phyloP scores from a whole-genome alignment of 768 basidiomycete species.

The Tulasnella sp. region DNA sequence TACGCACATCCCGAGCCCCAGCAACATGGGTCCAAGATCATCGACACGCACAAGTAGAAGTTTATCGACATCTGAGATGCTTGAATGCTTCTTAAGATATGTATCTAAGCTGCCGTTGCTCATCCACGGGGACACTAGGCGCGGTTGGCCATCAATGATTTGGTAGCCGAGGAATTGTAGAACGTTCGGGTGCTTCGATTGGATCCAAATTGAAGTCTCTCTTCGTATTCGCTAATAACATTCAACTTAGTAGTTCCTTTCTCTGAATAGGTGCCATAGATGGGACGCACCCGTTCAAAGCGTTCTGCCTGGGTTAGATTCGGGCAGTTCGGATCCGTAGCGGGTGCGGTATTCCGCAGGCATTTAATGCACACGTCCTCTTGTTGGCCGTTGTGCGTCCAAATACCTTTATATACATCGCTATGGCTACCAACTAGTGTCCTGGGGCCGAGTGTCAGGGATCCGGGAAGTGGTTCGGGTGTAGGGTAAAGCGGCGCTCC shows the following conservation, averaged over 20 bases:
- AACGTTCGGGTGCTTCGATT: background rate
- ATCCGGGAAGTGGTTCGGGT: background rate
- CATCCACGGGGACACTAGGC: slow-evolving; percentile 15
- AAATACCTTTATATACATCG: background rate
- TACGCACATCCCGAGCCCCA: background rate
- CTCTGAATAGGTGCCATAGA: background rate
- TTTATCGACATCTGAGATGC: background rate
- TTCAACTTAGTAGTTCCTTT: background rate
- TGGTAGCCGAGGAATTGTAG: background rate
- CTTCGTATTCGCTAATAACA: background rate
- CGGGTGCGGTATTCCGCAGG: background rate
- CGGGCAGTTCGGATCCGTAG: background rate
- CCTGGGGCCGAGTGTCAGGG: background rate
- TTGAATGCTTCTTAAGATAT: background rate
- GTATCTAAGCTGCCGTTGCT: background rate
- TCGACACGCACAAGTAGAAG: background rate
- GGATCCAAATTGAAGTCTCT: background rate
- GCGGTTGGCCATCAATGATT: background rate
- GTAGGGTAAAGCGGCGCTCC: background rate
- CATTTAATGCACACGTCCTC: background rate
- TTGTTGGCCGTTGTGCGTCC: background rate
- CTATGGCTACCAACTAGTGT: background rate
- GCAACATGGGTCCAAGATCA: background rate
- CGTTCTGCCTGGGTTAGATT: background rate
- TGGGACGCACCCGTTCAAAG: background rate